Evolutionary conservation across 2,329 filamentous ascomycete genomes (phyloP).

Genomic region (Phymatotrichopsis omnivora): DNA sequence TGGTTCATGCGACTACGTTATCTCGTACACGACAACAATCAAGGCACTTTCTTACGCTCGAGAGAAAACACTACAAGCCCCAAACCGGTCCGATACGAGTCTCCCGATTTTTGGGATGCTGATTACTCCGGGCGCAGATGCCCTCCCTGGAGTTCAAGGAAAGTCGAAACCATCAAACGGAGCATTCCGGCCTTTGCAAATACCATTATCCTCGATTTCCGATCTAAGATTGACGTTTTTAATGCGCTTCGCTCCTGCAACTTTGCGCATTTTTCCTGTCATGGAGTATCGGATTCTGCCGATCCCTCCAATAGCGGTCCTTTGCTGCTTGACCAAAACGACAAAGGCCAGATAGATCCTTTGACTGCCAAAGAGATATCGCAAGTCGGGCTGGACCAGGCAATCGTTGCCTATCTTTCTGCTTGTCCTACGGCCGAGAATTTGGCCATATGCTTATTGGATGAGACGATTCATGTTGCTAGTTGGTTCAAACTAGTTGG

Average conservation of each 20-base stretch:
- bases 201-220: not conserved
- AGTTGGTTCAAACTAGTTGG: slow-evolving; percentile 36
- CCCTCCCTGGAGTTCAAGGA: not conserved
- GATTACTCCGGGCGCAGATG: not conserved
- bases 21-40: slow-evolving; percentile 13
- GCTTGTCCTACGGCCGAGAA: slow-evolving; percentile 34
- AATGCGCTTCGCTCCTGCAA: slow-evolving; percentile 1
- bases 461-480: slow-evolving; percentile 36
- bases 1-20: not conserved
- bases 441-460: slow-evolving; percentile 7
- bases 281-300: slow-evolving; percentile 8
- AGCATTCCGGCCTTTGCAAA: too few relatives aligned
- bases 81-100: not conserved
- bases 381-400: slow-evolving; percentile 2
- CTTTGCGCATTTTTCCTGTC: slow-evolving; percentile 14
- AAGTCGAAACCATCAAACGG: not conserved
- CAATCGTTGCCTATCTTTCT: slow-evolving; percentile 34
- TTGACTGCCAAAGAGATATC: slow-evolving; percentile 8
- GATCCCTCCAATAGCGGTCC: slow-evolving; percentile 14
- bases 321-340: slow-evolving; percentile 6
- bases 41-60: slow-evolving; percentile 19
- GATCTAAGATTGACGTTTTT: slow-evolving; percentile 1
- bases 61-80: slow-evolving; percentile 2
- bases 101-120: slow-evolving; percentile 13
- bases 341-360: slow-evolving; percentile 1